phyloP scores from a whole-genome alignment of 1,284 basidiomycete genomes.

The Phellinidium pouzarii region DNA sequence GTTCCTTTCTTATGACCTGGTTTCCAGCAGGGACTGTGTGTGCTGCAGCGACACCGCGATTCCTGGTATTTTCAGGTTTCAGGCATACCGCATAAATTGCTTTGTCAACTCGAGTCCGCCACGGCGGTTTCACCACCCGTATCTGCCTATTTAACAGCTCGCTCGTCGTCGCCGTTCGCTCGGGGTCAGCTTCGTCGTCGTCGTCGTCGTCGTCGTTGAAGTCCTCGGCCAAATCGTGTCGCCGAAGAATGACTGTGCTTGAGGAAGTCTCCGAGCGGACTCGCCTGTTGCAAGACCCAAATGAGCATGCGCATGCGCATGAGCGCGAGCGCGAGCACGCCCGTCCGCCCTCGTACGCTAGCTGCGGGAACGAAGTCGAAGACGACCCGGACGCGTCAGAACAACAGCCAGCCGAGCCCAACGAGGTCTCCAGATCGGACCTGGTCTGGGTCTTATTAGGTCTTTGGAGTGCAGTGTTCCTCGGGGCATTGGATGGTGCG shows the following conservation, averaged over 20 bases:
- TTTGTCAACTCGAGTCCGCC: constrained; percentile 17
- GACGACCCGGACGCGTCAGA: constrained; percentile 1
- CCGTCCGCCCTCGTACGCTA: not conserved
- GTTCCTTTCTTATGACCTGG: not conserved
- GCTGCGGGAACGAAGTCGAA: not conserved
- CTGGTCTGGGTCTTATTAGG: constrained; percentile 65
- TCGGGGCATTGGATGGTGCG: constrained; percentile 74
- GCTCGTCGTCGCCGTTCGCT: not conserved
- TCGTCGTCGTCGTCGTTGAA: not conserved
- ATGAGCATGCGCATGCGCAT: too few relatives aligned
- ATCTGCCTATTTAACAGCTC: not conserved
- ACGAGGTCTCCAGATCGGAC: constrained; percentile 45
- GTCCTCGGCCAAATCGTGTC: not conserved
- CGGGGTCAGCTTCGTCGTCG: not conserved
- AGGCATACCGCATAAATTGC: not conserved
- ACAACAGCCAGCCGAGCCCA: constrained; percentile 22
- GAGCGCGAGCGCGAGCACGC: too few relatives aligned
- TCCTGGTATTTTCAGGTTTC: not conserved
- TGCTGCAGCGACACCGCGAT: not conserved
- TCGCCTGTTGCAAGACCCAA: constrained; percentile 10
- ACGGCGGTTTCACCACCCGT: constrained; percentile 13
- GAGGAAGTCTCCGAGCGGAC: constrained; percentile 7
- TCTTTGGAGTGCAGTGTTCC: constrained; percentile 73
- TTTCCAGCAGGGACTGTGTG: constrained; percentile 5
- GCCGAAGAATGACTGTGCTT: constrained; percentile 11